A percentile compares a stretch with the other conserved stretches of the same genome.
Conservation (phyloP, 768 basidiomycete species). For the Chiua virens region DNA sequence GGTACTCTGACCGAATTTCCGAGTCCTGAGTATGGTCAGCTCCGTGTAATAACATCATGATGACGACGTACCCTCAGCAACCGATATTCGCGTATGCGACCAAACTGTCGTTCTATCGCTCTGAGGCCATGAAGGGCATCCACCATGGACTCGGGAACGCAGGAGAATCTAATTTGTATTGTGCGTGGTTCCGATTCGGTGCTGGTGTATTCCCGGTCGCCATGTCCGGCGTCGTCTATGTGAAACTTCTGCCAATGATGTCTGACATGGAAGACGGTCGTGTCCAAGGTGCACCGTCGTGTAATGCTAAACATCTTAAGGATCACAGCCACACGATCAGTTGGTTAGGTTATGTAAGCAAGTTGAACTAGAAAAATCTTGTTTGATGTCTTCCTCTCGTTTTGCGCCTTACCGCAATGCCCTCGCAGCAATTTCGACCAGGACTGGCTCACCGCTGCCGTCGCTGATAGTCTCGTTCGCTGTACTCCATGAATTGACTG, state of each 20-base stretch:
- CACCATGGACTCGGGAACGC: slow-evolving; percentile 42
- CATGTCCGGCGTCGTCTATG: slow-evolving; percentile 26
- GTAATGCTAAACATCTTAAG: neutral
- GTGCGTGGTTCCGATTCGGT: slow-evolving; percentile 22
- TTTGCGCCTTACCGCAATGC: slow-evolving; percentile 52
- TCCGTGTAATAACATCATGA: neutral
- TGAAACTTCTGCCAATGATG: slow-evolving; percentile 12
- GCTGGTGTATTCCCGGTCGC: slow-evolving; percentile 10
- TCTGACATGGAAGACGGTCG: neutral
- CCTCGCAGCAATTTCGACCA: slow-evolving; percentile 58
- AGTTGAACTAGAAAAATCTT: neutral
- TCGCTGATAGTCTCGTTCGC: slow-evolving; percentile 79
- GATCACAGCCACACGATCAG: too few relatives aligned
- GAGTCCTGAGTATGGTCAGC: slow-evolving; percentile 40
- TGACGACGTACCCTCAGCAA: slow-evolving; percentile 39
- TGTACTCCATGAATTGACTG: slow-evolving; percentile 83
- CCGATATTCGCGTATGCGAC: slow-evolving; percentile 44
- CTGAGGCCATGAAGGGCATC: slow-evolving; percentile 54
- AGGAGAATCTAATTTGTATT: slow-evolving; percentile 42
- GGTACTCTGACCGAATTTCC: slow-evolving; percentile 45
- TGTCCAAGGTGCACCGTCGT: neutral
- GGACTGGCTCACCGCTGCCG: slow-evolving; percentile 73
- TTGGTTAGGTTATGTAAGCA: slow-evolving; percentile 23
- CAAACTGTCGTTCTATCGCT: slow-evolving; percentile 56
- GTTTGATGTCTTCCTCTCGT: slow-evolving; percentile 26